Base-by-base conservation (phyloP, 768 basidiomycete genomes). In the Gloeopeniophorella convolvens region DNA sequence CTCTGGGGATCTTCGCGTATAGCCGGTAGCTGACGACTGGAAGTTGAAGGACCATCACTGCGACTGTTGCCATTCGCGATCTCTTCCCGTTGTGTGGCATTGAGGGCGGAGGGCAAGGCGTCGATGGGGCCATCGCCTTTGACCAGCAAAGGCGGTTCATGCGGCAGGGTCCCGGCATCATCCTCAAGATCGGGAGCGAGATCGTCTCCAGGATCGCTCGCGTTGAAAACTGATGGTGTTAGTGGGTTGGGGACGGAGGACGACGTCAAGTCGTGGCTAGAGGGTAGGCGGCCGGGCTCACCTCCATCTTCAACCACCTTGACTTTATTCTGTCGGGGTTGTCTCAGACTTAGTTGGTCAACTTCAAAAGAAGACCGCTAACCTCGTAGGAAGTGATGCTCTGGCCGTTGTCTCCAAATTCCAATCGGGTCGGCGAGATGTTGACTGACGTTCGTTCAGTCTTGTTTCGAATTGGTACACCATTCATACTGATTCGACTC, bases 131-230 rank as follows among this genome's bases (percentile, higher is more conserved):
- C 5, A 24, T 33, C 23, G 27, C 44, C 57, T 36, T 51, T 49
- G 49, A 27, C 54, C 54, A 35, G 48, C 48, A 55, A 44, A 57
- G 53, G 45, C 20, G 45, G 23, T 31, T 33, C 27, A 46, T 35
- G 20, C 20, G 42, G 46, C 23, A 42, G 28, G 39, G 44, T 35
- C 39, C 35, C 16, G 40, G 24, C 30, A 23, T 34, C 33, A 51
- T 43, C 32, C 41, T 42, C 30, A 48, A 33, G 36, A 56, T 42
- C 6, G 33, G 50, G 42, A 58, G 40, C 32, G 42, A 41, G 32
- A 35, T 56, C 57, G 49, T 58, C 57, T 45, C 55, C 45, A 32
- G 49, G 57, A 43, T 58, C 57, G 23, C 55, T 57, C 20, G 48
- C 23, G 41, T 58, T 35, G 34, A 50, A 45, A 1, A 57, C 56